phyloP scores from a whole-genome alignment of 78 protist genomes.

The Pigoraptor vietnamica region DNA sequence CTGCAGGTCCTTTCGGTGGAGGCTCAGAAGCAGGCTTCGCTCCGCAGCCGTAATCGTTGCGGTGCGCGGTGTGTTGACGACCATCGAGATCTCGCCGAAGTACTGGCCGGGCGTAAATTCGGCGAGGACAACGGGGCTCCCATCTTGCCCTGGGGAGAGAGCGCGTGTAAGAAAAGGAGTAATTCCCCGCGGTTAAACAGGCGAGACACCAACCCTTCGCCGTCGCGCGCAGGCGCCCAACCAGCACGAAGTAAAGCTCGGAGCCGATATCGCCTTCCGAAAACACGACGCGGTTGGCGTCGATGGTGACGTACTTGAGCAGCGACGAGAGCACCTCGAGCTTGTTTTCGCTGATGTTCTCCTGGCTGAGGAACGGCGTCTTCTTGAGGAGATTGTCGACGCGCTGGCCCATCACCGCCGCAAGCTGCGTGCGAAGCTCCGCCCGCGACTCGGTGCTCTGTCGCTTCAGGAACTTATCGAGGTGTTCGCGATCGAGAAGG shows the following conservation, averaged over 20 bases:
- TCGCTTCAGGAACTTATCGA: not conserved
- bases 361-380: not conserved
- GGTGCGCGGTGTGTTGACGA: not conserved
- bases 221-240: not conserved
- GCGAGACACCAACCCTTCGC: not conserved
- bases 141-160: not conserved
- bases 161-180: too few species aligned
- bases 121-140: not conserved
- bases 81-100: not conserved
- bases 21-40: not conserved
- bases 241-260: not conserved
- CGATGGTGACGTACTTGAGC: not conserved
- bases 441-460: not conserved
- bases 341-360: not conserved
- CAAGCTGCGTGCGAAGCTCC: not conserved
- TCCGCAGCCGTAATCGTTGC: not conserved
- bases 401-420: not conserved
- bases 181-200: not conserved
- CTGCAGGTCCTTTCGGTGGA: not conserved
- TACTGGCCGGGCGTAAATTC: not conserved
- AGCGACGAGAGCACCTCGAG: not conserved
- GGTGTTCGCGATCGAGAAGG: not conserved
- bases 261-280: not conserved
- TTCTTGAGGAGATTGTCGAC: not conserved
- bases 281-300: not conserved